Evolutionary conservation across 345 rosid genomes (phyloP).

Genomic region (Murraya koenigii): DNA sequence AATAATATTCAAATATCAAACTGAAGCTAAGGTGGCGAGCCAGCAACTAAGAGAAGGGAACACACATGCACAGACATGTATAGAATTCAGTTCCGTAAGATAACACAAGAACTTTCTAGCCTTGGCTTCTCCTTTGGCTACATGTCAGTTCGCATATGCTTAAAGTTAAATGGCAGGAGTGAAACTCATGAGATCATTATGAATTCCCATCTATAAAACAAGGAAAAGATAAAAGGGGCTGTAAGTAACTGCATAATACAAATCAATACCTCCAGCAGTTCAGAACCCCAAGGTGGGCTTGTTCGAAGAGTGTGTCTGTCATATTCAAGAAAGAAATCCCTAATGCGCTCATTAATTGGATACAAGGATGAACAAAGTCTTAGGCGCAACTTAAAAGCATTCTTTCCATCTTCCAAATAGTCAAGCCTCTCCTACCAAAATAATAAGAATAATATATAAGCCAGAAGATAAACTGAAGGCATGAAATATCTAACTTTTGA

Average conservation of each 20-base stretch:
- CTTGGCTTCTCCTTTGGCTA: neutral
- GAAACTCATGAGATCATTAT: slow-evolving; percentile 5
- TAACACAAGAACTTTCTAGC: neutral
- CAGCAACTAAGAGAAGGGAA: neutral
- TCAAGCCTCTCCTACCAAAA: slow-evolving; percentile 84
- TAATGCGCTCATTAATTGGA: slow-evolving; percentile 88
- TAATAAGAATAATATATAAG: neutral
- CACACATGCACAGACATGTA: neutral
- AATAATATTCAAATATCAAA: neutral
- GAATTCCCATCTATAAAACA: neutral
- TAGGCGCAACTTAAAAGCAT: slow-evolving; percentile 75
- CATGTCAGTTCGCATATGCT: neutral
- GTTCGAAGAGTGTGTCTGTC: slow-evolving; percentile 96
- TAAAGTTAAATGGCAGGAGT: neutral
- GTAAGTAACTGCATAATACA: slow-evolving; percentile 5
- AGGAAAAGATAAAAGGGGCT: neutral
- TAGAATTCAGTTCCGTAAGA: neutral
- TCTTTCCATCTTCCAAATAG: slow-evolving; percentile 96
- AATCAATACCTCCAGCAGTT: slow-evolving; percentile 87
- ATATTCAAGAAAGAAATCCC: slow-evolving; percentile 97
- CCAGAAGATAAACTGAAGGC: neutral
- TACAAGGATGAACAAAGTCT: slow-evolving; percentile 91
- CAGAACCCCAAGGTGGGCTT: slow-evolving; percentile 99
- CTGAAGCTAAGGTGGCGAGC: neutral
- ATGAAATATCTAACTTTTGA: neutral